These are phyloP conservation scores for Metschnikowia arizonensis DNA, from an alignment of 805 yeast species.

Conservation along the genomic window DNA sequence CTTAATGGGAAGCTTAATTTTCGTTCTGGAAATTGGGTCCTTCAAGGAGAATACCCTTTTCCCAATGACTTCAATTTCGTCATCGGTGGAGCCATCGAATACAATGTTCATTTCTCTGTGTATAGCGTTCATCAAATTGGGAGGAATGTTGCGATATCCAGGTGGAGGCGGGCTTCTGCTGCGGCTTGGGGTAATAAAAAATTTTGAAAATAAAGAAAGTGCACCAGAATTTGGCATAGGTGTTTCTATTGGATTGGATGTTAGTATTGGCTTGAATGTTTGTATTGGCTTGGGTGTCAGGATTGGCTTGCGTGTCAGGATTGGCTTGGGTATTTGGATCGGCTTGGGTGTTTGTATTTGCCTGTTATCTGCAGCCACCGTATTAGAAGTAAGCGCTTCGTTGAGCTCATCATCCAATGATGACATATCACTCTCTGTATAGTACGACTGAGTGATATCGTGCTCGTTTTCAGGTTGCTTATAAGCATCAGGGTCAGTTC, in stretches of 20 bases:
- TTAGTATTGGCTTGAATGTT: background rate
- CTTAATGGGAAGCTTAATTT: conserved; percentile 38
- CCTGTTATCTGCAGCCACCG: background rate
- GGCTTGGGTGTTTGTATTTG: background rate
- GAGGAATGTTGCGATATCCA: conserved; percentile 26
- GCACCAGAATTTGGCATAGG: background rate
- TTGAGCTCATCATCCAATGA: conserved; percentile 16
- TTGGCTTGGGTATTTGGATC: background rate
- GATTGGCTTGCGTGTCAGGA: too few relatives aligned
- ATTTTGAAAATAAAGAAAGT: conserved; percentile 5
- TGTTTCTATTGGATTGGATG: background rate
- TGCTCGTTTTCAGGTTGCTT: background rate
- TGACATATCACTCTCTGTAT: conserved; percentile 14
- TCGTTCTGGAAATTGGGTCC: conserved; percentile 40
- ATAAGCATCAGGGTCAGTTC: background rate
- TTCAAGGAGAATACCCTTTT: conserved; percentile 34
- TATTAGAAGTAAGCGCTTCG: conserved; percentile 8
- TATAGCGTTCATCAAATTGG: conserved; percentile 27
- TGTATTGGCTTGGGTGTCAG: background rate
- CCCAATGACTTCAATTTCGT: conserved; percentile 32
- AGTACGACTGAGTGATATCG: background rate
- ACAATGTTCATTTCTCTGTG: conserved; percentile 24
- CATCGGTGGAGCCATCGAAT: conserved; percentile 20
- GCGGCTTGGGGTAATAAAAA: conserved; percentile 8
- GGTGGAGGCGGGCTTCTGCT: conserved; percentile 16